phyloP scores from a whole-genome alignment of 345 rosid species.

The Heritiera littoralis region DNA sequence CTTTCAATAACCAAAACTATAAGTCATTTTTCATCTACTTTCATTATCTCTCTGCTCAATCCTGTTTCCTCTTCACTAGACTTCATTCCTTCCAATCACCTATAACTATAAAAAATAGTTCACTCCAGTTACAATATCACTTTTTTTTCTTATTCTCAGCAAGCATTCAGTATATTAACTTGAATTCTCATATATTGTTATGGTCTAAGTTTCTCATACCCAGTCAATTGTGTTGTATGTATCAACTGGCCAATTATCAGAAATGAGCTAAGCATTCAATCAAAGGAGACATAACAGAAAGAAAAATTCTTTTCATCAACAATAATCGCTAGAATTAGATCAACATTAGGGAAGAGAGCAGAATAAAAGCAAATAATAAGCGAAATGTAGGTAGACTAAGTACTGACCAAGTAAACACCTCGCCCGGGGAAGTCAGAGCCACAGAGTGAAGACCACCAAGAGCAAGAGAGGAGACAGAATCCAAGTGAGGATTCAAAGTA shows the following conservation, averaged over 20 bases:
- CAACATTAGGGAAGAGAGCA: not conserved
- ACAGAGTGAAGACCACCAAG: slow-evolving; percentile 90
- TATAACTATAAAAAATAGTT: not conserved
- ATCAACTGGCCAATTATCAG: not conserved
- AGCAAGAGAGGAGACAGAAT: slow-evolving; percentile 51
- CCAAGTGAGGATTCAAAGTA: slow-evolving; percentile 61
- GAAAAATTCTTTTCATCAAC: slow-evolving; percentile 1
- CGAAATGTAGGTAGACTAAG: not conserved
- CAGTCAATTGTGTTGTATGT: not conserved
- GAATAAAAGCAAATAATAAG: not conserved
- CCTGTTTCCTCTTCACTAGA: not conserved
- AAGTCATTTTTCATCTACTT: not conserved
- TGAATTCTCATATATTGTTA: not conserved
- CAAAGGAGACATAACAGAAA: not conserved
- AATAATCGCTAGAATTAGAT: not conserved
- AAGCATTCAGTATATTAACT: not conserved
- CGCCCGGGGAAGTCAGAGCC: slow-evolving; percentile 67
- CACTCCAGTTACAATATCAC: not conserved
- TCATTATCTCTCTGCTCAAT: not conserved
- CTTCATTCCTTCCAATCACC: not conserved
- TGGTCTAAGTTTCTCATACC: not conserved
- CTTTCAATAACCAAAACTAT: not conserved
- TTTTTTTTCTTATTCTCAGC: not conserved
- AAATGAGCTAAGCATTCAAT: slow-evolving; percentile 5
- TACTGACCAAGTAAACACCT: slow-evolving; percentile 78